These are phyloP conservation scores for Neurospora sp. DNA, from an alignment of 495 filamentous ascomycete genomes.

Conservation along the genomic window DNA sequence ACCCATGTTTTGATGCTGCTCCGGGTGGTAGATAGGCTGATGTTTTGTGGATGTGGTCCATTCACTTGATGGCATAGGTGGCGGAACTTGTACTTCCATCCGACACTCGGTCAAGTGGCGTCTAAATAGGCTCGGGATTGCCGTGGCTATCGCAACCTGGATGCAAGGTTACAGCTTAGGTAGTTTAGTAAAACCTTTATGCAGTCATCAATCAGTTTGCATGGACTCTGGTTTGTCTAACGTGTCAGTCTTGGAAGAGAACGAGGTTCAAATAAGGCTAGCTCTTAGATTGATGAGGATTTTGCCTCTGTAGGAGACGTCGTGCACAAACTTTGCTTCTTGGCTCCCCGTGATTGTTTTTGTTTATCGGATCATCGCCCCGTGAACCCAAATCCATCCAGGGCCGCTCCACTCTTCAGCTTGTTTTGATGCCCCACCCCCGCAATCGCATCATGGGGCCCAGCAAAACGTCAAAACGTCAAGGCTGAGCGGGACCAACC, in stretches of 20 bases:
- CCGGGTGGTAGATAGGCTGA: background rate
- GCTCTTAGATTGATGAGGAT: background rate
- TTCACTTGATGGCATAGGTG: background rate
- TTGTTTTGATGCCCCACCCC: background rate
- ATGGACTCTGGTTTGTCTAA: background rate
- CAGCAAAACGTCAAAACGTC: slow-evolving; percentile 2
- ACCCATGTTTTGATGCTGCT: background rate
- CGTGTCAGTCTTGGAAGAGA: background rate
- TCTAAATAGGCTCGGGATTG: background rate
- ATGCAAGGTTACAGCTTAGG: background rate
- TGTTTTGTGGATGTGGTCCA: background rate
- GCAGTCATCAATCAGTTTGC: background rate
- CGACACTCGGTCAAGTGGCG: background rate
- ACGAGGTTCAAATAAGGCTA: background rate
- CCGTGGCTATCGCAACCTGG: background rate
- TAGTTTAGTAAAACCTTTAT: background rate
- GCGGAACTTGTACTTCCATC: background rate
- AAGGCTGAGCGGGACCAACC: slow-evolving; percentile 2
- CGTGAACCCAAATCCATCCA: background rate
- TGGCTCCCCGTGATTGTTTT: background rate
- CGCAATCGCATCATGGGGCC: background rate
- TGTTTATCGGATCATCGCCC: background rate
- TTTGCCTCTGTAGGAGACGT: background rate
- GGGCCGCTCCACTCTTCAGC: background rate
- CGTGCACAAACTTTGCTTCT: background rate